Evolutionary conservation across 768 basidiomycete species (phyloP), one percentile per base, ranked within the genome.

Genomic region (Daedalea quercina): DNA sequence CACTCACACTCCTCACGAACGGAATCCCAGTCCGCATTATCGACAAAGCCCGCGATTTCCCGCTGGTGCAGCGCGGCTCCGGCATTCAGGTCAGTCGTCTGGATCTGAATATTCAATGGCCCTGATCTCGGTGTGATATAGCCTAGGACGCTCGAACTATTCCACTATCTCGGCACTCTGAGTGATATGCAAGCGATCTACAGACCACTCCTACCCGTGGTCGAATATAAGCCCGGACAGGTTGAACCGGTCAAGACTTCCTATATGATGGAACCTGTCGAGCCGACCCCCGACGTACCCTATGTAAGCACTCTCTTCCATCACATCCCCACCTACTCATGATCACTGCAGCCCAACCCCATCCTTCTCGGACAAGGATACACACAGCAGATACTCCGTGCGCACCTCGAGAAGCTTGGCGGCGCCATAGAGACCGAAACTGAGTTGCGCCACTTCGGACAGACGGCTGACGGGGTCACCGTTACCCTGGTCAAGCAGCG

Each of bases 371-470:
- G 57, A 11, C 63, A 64, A 28, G 54, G 53, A 15, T n/a, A 54
- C n/a, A 34, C 67, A 1, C 69, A 72, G 52, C 53, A 50, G 4
- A 61, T 73, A 13, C 59, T 75, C 3, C 65, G 69, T 7, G 48
- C 54, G 9, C 64, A 61, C 41, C 64, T 66, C 9, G 48, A 53
- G n/a, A 59, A 57, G 35, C 41, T 60, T 22, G 66, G 61, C 22
- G 54, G 56, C 22, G n/a, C 60, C 6, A 66, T 78, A 3, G 74
- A 75, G 51, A 47, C 66, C 0, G 66, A 59, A 1, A 66, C 67
- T 9, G 73, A 73, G 52, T 57, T 75, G 3, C 42, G 55, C 13
- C 56, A 53, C 3, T 62, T 76, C 43, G 66, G 68, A 50, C 72
- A 74, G 51, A 44, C 55, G 20, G 43, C 57, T 0, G 67, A 70